Conservation (phyloP, 2,329 filamentous ascomycete species). For the Clonostachys rosea region DNA sequence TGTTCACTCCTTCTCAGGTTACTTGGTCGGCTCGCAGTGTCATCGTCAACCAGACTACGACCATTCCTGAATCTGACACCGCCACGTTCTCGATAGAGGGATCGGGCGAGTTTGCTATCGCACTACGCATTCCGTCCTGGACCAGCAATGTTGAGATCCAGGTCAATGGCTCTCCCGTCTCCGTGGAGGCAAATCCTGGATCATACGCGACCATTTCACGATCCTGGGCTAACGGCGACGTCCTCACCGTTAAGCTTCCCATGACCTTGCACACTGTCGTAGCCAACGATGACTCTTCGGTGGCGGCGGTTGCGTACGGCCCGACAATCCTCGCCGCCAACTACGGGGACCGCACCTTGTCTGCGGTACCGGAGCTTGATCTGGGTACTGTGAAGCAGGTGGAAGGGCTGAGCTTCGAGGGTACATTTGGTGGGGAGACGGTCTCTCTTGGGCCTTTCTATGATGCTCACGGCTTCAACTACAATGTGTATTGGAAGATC, state of each 20-base stretch:
- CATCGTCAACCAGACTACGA: conserved; percentile 34
- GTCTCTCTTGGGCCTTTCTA: conserved; percentile 31
- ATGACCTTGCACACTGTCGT: conserved; percentile 35
- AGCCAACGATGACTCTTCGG: conserved; percentile 37
- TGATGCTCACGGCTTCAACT: conserved; percentile 33
- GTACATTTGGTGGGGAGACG: conserved; percentile 16
- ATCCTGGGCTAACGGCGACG: conserved; percentile 35
- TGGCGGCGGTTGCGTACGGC: conserved; percentile 41
- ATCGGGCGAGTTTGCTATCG: conserved; percentile 24
- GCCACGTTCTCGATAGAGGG: conserved; percentile 29
- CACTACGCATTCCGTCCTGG: conserved; percentile 43
- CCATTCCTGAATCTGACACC: conserved; percentile 33
- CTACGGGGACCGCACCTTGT: conserved; percentile 26
- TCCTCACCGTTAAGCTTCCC: conserved; percentile 34
- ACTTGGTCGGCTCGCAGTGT: conserved; percentile 34
- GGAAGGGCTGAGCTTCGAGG: conserved; percentile 22
- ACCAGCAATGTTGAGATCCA: conserved; percentile 27
- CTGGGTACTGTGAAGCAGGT: conserved; percentile 17
- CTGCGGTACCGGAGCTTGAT: conserved; percentile 18
- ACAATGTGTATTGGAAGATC: conserved; percentile 33
- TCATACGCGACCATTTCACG: conserved; percentile 33
- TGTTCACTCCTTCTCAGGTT: conserved; percentile 40
- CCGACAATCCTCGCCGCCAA: conserved; percentile 38
- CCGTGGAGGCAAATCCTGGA: conserved; percentile 20
- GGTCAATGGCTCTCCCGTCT: conserved; percentile 30